Percentiles rank a stretch among this genome's conserved stretches.
phyloP scores from a whole-genome alignment of 1,284 basidiomycete genomes.

The Chondrostereum purpureum region DNA sequence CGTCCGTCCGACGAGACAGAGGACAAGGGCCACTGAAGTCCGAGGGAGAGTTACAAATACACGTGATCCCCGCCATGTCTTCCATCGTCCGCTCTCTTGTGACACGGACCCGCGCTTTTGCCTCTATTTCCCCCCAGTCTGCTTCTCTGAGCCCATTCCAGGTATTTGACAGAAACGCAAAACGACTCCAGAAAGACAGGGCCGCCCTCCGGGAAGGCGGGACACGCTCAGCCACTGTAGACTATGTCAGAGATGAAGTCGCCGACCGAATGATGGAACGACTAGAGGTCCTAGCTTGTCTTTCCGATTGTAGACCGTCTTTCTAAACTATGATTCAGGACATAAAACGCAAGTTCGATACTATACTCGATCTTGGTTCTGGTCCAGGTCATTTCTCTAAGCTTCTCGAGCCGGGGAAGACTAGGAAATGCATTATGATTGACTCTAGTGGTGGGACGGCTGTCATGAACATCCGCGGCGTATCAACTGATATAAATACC shows the following conservation, averaged over 20 bases:
- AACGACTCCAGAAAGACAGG: conserved; percentile 75
- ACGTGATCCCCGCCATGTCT: neutral
- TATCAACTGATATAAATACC: neutral
- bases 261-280: conserved; percentile 89
- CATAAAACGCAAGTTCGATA: conserved; percentile 79
- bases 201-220: conserved; percentile 58
- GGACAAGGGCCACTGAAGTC: no score
- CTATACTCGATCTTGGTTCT: conserved; percentile 86
- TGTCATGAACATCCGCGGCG: neutral
- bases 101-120: conserved; percentile 27
- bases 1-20: neutral
- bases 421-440: conserved; percentile 77
- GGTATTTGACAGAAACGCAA: conserved; percentile 87
- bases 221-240: conserved; percentile 68
- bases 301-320: no score
- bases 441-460: conserved; percentile 75
- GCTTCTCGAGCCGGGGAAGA: conserved; percentile 68
- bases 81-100: conserved; percentile 6
- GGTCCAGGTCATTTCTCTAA: conserved; percentile 93
- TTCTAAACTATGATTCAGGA: conserved; percentile 50
- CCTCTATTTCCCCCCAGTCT: conserved; percentile 32
- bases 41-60: neutral
- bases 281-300: conserved; percentile 48
- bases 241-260: conserved; percentile 89
- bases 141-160: conserved; percentile 56